Percentiles rank a stretch among this genome's conserved stretches.
Evolutionary conservation across 2,329 filamentous ascomycete species (phyloP).

Genomic region (Capronia epimyces): DNA sequence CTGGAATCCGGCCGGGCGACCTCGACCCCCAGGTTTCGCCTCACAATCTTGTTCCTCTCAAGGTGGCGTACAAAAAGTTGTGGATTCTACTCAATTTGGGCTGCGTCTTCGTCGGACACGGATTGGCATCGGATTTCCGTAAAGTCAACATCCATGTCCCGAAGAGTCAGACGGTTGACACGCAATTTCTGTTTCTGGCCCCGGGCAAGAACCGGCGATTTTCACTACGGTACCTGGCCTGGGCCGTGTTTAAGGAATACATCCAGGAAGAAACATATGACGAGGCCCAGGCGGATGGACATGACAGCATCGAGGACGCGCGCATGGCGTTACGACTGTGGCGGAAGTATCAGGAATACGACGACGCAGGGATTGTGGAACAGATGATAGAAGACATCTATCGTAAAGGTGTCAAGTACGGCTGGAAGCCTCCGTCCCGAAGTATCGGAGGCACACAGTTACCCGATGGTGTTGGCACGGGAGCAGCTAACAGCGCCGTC

Average conservation of each 20-base stretch:
- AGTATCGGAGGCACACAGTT: conserved; percentile 24
- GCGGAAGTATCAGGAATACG: conserved; percentile 83
- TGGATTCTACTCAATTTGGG: conserved; percentile 95
- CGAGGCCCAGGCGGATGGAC: conserved; percentile 42
- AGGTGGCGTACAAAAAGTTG: conserved; percentile 93
- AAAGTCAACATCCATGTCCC: conserved; percentile 98
- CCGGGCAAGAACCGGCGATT: conserved; percentile 76
- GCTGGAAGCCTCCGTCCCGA: conserved; percentile 52
- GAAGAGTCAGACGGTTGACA: conserved; percentile 84
- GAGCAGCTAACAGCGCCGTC: conserved; percentile 20
- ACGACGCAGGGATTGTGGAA: conserved; percentile 77
- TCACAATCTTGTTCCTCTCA: conserved; percentile 80
- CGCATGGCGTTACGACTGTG: conserved; percentile 83
- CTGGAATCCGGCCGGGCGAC: conserved; percentile 80
- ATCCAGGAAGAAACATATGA: conserved; percentile 71
- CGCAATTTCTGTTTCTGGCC: conserved; percentile 84
- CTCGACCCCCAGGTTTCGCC: conserved; percentile 70
- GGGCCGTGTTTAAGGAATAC: conserved; percentile 83
- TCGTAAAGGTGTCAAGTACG: conserved; percentile 54
- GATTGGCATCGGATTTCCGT: conserved; percentile 89
- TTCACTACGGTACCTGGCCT: conserved; percentile 84
- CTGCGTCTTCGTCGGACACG: conserved; percentile 89
- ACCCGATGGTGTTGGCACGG: conserved; percentile 30
- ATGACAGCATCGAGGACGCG: conserved; percentile 94
- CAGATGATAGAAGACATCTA: conserved; percentile 85